phyloP scores from a whole-genome alignment of 2,329 filamentous ascomycete species.

The Rosellinia necatrix region DNA sequence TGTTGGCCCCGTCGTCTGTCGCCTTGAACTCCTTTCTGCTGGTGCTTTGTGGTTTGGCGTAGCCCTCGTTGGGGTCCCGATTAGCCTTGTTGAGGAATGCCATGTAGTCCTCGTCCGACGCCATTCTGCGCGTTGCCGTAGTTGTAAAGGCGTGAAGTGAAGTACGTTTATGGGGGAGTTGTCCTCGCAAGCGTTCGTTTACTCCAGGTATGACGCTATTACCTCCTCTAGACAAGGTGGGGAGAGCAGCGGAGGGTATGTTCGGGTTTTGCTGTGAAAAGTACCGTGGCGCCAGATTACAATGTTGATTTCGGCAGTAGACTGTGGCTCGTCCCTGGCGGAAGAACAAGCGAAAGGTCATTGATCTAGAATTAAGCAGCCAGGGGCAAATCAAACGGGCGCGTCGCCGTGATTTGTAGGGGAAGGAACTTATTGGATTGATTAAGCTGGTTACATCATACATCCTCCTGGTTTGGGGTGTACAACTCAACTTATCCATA shows the following conservation, averaged over 20 bases:
- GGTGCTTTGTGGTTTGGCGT: slow-evolving; percentile 38
- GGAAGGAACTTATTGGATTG: slow-evolving; percentile 7
- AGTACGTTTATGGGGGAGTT: not conserved
- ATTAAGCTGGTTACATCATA: slow-evolving; percentile 34
- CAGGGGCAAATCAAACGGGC: slow-evolving; percentile 20
- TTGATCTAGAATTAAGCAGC: slow-evolving; percentile 26
- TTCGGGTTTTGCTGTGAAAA: not conserved
- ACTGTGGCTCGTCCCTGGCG: slow-evolving; percentile 3
- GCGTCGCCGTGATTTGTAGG: slow-evolving; percentile 12
- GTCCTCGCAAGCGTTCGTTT: slow-evolving; percentile 1
- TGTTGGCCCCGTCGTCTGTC: slow-evolving; percentile 56
- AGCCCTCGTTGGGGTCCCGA: slow-evolving; percentile 70
- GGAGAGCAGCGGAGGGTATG: not conserved
- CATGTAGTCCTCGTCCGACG: slow-evolving; percentile 80
- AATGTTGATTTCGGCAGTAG: not conserved
- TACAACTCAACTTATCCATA: not conserved
- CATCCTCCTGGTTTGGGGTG: not conserved
- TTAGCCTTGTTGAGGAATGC: slow-evolving; percentile 89
- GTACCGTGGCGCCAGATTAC: not conserved
- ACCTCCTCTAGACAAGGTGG: not conserved
- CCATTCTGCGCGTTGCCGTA: slow-evolving; percentile 53
- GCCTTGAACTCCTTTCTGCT: slow-evolving; percentile 53
- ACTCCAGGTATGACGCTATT: not conserved
- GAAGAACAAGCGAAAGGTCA: slow-evolving; percentile 21
- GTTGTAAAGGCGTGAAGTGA: slow-evolving; percentile 12